Evolutionary conservation across 1,139 yeast species (phyloP).

Genomic region (Yamadazyma epiphylla): DNA sequence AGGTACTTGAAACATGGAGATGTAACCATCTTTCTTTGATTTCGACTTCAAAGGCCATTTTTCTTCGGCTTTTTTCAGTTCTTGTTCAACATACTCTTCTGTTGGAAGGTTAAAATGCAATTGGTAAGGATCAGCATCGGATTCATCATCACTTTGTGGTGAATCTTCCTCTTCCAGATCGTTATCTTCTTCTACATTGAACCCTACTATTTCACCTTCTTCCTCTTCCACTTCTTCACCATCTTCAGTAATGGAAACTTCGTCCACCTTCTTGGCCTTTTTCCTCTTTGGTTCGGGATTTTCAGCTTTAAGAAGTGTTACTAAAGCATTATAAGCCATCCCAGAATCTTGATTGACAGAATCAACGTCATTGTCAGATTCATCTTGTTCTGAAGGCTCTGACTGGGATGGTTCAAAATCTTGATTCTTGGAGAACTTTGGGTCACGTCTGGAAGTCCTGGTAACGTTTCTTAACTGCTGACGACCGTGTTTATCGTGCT

Average conservation of each 20-base stretch:
- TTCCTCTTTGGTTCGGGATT: slow-evolving; percentile 6
- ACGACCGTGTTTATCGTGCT: slow-evolving; percentile 39
- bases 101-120: slow-evolving; percentile 60
- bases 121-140: slow-evolving; percentile 62
- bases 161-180: slow-evolving; percentile 32
- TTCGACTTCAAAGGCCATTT: slow-evolving; percentile 27
- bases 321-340: slow-evolving; percentile 70
- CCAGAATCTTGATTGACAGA: slow-evolving; percentile 12
- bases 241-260: too few relatives aligned
- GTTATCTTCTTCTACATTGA: slow-evolving; percentile 23
- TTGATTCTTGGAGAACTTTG: not conserved
- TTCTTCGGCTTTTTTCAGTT: slow-evolving; percentile 17
- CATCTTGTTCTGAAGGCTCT: slow-evolving; percentile 3
- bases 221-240: slow-evolving; percentile 18
- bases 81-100: slow-evolving; percentile 40
- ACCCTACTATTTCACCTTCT: slow-evolving; percentile 17
- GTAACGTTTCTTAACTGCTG: slow-evolving; percentile 54
- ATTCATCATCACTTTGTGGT: slow-evolving; percentile 24
- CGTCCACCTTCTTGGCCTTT: slow-evolving; percentile 2
- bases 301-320: slow-evolving; percentile 64
- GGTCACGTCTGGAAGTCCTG: slow-evolving; percentile 44
- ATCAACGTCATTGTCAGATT: slow-evolving; percentile 3
- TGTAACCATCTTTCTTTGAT: slow-evolving; percentile 17
- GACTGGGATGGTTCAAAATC: not conserved
- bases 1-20: slow-evolving; percentile 25